Conservation (phyloP, 768 basidiomycete genomes). For the Kwoniella bestiolae region DNA sequence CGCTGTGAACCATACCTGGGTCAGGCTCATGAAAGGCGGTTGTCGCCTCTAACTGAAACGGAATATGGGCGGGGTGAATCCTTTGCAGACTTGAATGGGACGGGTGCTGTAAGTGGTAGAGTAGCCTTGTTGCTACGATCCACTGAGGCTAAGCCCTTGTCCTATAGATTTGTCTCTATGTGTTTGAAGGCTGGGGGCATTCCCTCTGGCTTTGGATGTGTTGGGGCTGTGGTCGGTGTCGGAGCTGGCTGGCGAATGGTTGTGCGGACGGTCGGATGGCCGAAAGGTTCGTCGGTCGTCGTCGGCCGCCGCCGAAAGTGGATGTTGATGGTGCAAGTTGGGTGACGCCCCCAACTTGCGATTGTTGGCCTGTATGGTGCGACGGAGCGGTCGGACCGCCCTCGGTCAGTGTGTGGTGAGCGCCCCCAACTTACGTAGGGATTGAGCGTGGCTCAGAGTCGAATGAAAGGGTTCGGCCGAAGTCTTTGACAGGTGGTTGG, state of each 20-base stretch:
- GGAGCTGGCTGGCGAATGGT: neutral
- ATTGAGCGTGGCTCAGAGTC: neutral
- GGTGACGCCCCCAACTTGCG: slow-evolving; percentile 35
- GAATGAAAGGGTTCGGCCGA: too few species aligned
- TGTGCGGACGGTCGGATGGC: neutral
- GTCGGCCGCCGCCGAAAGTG: too few species aligned
- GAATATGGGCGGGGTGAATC: slow-evolving; percentile 74
- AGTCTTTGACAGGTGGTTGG: too few species aligned
- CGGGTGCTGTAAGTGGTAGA: slow-evolving; percentile 77
- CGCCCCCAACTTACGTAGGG: neutral
- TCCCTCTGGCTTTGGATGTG: neutral
- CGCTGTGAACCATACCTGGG: slow-evolving; percentile 70
- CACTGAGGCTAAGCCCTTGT: slow-evolving; percentile 75
- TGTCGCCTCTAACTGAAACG: slow-evolving; percentile 65
- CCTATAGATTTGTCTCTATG: slow-evolving; percentile 68
- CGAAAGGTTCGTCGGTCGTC: too few species aligned
- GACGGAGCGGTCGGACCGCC: slow-evolving; percentile 52
- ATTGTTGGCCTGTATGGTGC: slow-evolving; percentile 35
- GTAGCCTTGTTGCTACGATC: slow-evolving; percentile 79
- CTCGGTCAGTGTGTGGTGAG: neutral
- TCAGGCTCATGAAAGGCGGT: slow-evolving; percentile 64
- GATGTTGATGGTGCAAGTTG: slow-evolving; percentile 21
- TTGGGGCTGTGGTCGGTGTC: neutral
- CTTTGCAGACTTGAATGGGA: slow-evolving; percentile 77
- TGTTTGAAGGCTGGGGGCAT: slow-evolving; percentile 17